These are phyloP conservation scores for Auriculariales sp. DNA, from an alignment of 768 basidiomycete species.

Conservation along the genomic window DNA sequence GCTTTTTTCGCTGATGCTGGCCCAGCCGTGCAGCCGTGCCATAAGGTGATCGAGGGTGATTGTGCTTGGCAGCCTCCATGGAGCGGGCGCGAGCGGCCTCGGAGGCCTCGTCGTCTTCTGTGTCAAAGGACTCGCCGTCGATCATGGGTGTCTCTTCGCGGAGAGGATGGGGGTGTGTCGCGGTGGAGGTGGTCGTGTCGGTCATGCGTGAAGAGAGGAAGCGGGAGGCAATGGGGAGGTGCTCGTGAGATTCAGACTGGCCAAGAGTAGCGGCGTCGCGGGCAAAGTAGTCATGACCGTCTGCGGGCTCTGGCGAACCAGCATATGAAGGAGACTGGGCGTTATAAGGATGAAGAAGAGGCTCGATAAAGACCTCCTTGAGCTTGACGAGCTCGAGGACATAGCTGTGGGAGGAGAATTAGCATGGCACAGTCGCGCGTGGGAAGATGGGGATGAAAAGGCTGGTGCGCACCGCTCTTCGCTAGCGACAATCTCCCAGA, in stretches of 20 bases:
- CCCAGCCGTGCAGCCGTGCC: slow-evolving; percentile 20
- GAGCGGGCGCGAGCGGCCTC: slow-evolving; percentile 7
- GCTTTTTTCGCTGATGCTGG: slow-evolving; percentile 1
- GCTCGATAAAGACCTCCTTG: slow-evolving; percentile 87
- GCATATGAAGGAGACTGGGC: slow-evolving; percentile 32
- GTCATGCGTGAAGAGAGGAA: slow-evolving; percentile 57
- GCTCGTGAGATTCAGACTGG: slow-evolving; percentile 53
- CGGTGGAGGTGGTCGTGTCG: not conserved
- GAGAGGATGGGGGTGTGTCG: slow-evolving; percentile 13
- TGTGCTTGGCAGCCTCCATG: slow-evolving; percentile 30
- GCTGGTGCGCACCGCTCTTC: slow-evolving; percentile 64
- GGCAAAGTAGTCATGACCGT: slow-evolving; percentile 48
- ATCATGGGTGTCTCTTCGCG: slow-evolving; percentile 30
- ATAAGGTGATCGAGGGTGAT: slow-evolving; percentile 69
- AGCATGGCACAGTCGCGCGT: slow-evolving; percentile 5
- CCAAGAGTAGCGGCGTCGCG: slow-evolving; percentile 41
- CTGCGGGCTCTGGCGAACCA: slow-evolving; percentile 21
- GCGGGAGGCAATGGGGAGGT: slow-evolving; percentile 78
- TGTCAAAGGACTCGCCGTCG: slow-evolving; percentile 60
- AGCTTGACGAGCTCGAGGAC: slow-evolving; percentile 80
- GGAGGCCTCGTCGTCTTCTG: slow-evolving; percentile 43
- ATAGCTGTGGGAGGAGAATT: slow-evolving; percentile 43
- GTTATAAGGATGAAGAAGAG: slow-evolving; percentile 74
- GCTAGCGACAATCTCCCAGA: slow-evolving; percentile 92
- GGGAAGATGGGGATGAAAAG: slow-evolving; percentile 3